Evolutionary conservation across 176 grass and related monocot genomes (phyloP), one percentile per base, ranked within the genome.

Genomic region (Stipa capillata): DNA sequence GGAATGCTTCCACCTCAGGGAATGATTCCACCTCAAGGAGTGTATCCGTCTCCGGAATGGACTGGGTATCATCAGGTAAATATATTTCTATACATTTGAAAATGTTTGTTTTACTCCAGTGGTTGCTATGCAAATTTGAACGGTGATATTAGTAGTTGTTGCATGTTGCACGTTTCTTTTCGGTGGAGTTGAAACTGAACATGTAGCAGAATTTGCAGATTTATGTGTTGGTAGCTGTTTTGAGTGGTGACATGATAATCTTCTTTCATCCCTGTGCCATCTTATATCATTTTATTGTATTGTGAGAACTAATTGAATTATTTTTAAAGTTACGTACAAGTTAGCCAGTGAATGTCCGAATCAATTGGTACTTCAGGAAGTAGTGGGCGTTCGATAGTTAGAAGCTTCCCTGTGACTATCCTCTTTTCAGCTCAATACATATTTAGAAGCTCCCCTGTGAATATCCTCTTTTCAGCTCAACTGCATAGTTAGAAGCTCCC

Each of bases 21-120:
- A n/a, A n/a, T n/a, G n/a, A n/a, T n/a, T n/a, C n/a, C n/a, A n/a
- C n/a, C n/a, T n/a, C n/a, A n/a, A n/a, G n/a, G n/a, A 79, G 63
- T 94, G 12, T 86, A 88, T 85, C 83, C 82, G n/a, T 87, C 86
- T 84, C 78, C 77, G 36, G 79, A 90, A 40, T 94, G 78, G 86
- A 90, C 82, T 84, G 89, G 75, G 25, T 88, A 82, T 90, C 91
- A 90, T 87, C 94, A 97, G 91, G 94, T 97, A 88, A 69, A 66
- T 72, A 45, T 78, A 29, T 31, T 54, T n/a, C 4, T 59, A 9
- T 73, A 69, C 49, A 44, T 69, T 42, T 45, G 49, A n/a, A 41
- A 49, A 56, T 40, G 51, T 57, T 72, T 13, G 20, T 51, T 84
- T 73, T 49, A 50, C 32, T 74, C 54, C n/a, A n/a, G n/a, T n/a